phyloP scores from a whole-genome alignment of 1,284 basidiomycete species.

The Schizophyllum amplum region DNA sequence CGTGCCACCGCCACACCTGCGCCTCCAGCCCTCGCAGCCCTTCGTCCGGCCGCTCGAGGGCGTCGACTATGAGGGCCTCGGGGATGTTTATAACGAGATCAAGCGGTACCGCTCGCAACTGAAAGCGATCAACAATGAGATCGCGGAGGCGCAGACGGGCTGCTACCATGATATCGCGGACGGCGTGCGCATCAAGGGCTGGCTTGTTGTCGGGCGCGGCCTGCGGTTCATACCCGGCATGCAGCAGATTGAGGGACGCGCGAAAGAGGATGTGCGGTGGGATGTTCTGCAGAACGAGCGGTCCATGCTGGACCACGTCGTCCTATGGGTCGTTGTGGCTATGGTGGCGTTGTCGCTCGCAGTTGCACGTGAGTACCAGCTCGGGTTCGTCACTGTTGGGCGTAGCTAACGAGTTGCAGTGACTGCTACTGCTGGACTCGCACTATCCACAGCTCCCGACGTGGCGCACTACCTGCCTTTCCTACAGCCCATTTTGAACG shows the following conservation, averaged over 20 bases:
- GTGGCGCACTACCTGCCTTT: slow-evolving; percentile 64
- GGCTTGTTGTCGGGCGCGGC: slow-evolving; percentile 68
- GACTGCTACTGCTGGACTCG: slow-evolving; percentile 59
- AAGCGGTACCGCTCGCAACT: slow-evolving; percentile 58
- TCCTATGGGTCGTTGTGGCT: slow-evolving; percentile 50
- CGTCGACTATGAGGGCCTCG: slow-evolving; percentile 54
- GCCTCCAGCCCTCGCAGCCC: slow-evolving; percentile 58
- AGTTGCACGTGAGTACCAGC: slow-evolving; percentile 47
- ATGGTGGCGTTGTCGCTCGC: slow-evolving; percentile 45
- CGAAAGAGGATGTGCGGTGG: slow-evolving; percentile 79
- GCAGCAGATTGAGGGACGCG: slow-evolving; percentile 63
- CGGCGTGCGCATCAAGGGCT: slow-evolving; percentile 61
- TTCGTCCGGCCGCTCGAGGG: slow-evolving; percentile 67
- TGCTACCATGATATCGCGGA: slow-evolving; percentile 64
- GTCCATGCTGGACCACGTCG: slow-evolving; percentile 31
- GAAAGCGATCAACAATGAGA: slow-evolving; percentile 65
- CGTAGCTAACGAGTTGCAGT: too few relatives aligned
- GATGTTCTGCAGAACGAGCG: slow-evolving; percentile 58
- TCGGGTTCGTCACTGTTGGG: too few relatives aligned
- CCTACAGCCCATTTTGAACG: slow-evolving; percentile 42
- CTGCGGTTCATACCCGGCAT: slow-evolving; percentile 55
- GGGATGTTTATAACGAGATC: slow-evolving; percentile 59
- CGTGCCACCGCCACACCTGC: slow-evolving; percentile 56
- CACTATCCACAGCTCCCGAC: slow-evolving; percentile 60
- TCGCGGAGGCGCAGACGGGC: slow-evolving; percentile 54